Base-by-base conservation (phyloP, 768 basidiomycete genomes). In the Amanita molliuscula region DNA sequence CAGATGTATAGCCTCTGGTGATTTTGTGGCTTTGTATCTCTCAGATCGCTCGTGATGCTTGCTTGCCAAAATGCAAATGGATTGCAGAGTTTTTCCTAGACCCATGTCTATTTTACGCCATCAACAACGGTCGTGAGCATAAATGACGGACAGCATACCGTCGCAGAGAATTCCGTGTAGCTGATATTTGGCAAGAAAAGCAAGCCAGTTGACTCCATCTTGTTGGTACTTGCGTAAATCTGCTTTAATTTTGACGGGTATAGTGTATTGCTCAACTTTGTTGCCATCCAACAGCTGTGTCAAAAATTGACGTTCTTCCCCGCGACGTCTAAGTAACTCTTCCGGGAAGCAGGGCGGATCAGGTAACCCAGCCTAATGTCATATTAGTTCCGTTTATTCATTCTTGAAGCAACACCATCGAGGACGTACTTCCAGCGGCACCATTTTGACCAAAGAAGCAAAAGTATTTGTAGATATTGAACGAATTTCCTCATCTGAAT, bases 201-300 rank as follows among this genome's bases (percentile, higher is more conserved):
- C 96, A 15, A 99, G 74, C 96, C 96, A 99, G 62, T 91, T 98
- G 56, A 99, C 89, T 29, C 96, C 96, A 50, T 99, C 96, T 67
- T 91, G 89, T 65, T 99, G 96, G 63, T 99, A 99, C 62, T 93
- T 91, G 52, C 96, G 85, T 43, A 99, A 72, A 56, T 97, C 91
- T 28, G 94, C 93, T 51, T 94, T 89, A 73, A 99, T 88, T 23
- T 71, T 67, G 49, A 93, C 81, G 0, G 96, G 92, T 1, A 99
- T 79, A 36, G 69, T 66, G 62, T 97, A 99, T 54, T 84, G 81
- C 57, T 93, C 89, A 13, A 97, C 92, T 65, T 98, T 96, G 58
- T 76, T 85, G 10, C 96, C 96, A 60, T 97, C 96, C 29, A 99
- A 79, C 7, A 99, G 74, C 62, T 99, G 96, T 37, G 80, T 83